Conservation (phyloP, 2,329 filamentous ascomycete genomes). For the Chrysosphaeria jannelii region DNA sequence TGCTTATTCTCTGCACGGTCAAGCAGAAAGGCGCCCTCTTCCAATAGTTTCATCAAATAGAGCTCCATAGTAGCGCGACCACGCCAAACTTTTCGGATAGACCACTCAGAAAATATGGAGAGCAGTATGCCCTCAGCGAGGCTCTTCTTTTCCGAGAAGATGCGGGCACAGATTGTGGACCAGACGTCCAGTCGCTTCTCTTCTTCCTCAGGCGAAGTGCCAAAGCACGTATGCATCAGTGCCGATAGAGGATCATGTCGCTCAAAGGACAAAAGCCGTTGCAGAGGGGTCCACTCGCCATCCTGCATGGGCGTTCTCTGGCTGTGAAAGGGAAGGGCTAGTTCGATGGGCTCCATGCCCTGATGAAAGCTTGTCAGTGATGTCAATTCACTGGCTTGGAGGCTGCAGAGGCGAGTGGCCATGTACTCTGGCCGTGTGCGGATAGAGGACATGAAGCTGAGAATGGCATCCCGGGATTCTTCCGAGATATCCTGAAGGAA, state of each 20-base stretch:
- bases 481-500: slow-evolving; percentile 47
- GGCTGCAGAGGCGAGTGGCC: slow-evolving; percentile 46
- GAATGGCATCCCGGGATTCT: slow-evolving; percentile 41
- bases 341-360: slow-evolving; percentile 49
- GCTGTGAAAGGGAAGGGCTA: slow-evolving; percentile 46
- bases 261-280: slow-evolving; percentile 48
- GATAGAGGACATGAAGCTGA: slow-evolving; percentile 55
- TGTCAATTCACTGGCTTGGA: slow-evolving; percentile 48
- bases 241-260: slow-evolving; percentile 63
- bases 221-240: slow-evolving; percentile 68
- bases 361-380: slow-evolving; percentile 52
- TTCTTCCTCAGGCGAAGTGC: slow-evolving; percentile 58
- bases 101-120: slow-evolving; percentile 66
- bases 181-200: slow-evolving; percentile 54
- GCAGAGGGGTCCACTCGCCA: not conserved
- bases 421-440: slow-evolving; percentile 71
- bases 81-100: slow-evolving; percentile 64
- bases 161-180: slow-evolving; percentile 59
- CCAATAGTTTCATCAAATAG: slow-evolving; percentile 81
- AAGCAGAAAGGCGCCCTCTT: slow-evolving; percentile 72
- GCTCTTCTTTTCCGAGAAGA: slow-evolving; percentile 49
- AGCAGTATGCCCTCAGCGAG: slow-evolving; percentile 57
- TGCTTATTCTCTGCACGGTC: slow-evolving; percentile 60
- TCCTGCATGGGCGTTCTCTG: slow-evolving; percentile 9
- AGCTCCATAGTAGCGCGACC: slow-evolving; percentile 72